Percentiles rank a stretch among this genome's conserved stretches.
These are phyloP conservation scores for Gremmenia infestans DNA, from an alignment of 2,329 filamentous ascomycete genomes.

Conservation along the genomic window DNA sequence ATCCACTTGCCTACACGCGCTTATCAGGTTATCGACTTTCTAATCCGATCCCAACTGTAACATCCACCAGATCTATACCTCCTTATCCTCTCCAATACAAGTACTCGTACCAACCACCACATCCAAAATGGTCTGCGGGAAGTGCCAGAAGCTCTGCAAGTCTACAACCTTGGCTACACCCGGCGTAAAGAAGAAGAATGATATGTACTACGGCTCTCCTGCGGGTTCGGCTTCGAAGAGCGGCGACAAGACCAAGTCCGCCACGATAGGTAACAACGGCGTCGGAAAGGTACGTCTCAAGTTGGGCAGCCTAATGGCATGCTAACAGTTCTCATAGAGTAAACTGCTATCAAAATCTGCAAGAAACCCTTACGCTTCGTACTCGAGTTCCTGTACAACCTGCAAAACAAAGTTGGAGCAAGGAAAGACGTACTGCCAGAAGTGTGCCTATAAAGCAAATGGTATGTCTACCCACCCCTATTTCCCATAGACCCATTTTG, in stretches of 20 bases:
- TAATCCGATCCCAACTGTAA: neutral
- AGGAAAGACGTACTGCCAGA: constrained; percentile 55
- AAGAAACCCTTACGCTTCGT: constrained; percentile 61
- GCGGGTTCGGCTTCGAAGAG: constrained; percentile 35
- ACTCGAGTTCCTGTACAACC: constrained; percentile 54
- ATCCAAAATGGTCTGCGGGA: constrained; percentile 55
- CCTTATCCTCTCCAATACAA: neutral
- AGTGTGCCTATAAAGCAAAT: constrained; percentile 58
- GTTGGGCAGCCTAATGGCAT: neutral
- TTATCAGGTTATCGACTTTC: too few species aligned
- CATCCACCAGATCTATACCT: neutral
- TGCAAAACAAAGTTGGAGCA: constrained; percentile 62
- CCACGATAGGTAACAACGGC: constrained; percentile 53
- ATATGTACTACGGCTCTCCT: constrained; percentile 60
- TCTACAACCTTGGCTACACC: constrained; percentile 58
- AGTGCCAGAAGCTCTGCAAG: constrained; percentile 58
- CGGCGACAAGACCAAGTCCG: constrained; percentile 38
- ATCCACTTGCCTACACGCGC: too few species aligned
- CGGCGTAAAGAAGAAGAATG: constrained; percentile 61
- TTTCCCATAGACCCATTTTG: neutral
- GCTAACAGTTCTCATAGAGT: constrained; percentile 39
- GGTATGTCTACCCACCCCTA: constrained; percentile 36
- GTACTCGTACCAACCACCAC: constrained; percentile 7
- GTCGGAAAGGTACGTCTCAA: constrained; percentile 48
- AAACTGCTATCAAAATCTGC: constrained; percentile 60